Evolutionary conservation across 768 basidiomycete species (phyloP), one percentile per base, ranked within the genome.

Genomic region (Auriscalpium orientale): DNA sequence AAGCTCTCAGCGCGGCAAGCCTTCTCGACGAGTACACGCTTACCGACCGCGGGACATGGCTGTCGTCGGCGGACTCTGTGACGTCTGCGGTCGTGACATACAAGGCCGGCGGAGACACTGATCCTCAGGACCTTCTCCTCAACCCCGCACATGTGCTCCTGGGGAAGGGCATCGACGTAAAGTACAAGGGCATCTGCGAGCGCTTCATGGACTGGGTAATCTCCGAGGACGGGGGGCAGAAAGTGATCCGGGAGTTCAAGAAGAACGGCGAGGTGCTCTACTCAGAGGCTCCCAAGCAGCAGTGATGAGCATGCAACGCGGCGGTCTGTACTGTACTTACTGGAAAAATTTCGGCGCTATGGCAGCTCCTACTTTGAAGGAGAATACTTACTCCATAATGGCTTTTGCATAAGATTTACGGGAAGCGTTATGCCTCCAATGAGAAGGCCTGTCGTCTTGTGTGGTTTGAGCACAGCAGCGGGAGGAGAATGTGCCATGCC

Each of bases 21-120:
- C 58, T 72, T 6, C 66, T 81, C 40, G 64, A 67, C 8, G 80
- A 82, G 60, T 82, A 82, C 57, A 82, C 80, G 0, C 63, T 83
- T 22, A 80, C 76, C 1, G 79, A 81, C 55, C 73, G 70, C 13
- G 81, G 79, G 2, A 75, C 74, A 1, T 79, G 75, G 76, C 64
- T 81, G 6, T 76, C 78, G 3, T 74, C 76, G 1, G 63, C 72
- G 0, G 8, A 43, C 3, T 49, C 61, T 0, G 70, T 78, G 20
- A 73, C 66, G 0, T 63, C 62, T 5, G 35, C 57, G 3, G 56
- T 81, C 62, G 57, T 50, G 10, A 66, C 77, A 21, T 82, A 71
- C 64, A 74, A 74, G 52, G 62, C 68, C 13, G 79, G 79, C 3
- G 62, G 62, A 4, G 77, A 79, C 35, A 63, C 69, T 2, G 62